Base-by-base conservation (phyloP, 176 grass and related monocot species). In the Oryza nivara region DNA sequence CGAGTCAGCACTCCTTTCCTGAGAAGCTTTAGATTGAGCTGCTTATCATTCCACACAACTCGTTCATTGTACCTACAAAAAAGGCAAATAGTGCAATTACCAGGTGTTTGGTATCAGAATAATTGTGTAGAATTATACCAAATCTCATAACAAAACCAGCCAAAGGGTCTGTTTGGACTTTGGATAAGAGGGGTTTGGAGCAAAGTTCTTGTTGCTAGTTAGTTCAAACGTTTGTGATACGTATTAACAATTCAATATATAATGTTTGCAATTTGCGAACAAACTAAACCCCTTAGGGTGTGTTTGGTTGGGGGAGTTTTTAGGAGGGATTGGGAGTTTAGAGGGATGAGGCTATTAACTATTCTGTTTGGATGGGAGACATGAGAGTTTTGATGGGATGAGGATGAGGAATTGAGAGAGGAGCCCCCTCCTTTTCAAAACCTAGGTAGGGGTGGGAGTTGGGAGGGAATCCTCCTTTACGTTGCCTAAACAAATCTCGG, bases 1-100 rank as follows among this genome's bases (percentile, higher is more conserved):
- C 96, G 96, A 61, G 92, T 88, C 28, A 98, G 67, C 38, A 98
- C 78, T 72, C 93, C 93, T 87, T 95, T 98, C 76, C 91, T 79
- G 7, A 93, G 70, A 88, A 98, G 93, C 47, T 95, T 98, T 20
- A 95, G 58, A 58, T 95, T 98, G 46, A 95, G 80, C n/a, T 93
- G 70, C 23, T 87, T 92, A 70, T 95, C 89, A 0, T 70, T 98
- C 96, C 93, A 95, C 76, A 95, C 93, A 19, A 95, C 93, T 16
- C 88, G 91, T 51, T 98, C 96, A 52, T 98, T 98, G 81, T 95
- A 98, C 92, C 95, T 98, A 49, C 32, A 28, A 67, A 43, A 75
- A 64, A 49, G 34, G 35, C 30, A 68, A 30, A 2, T 67, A 30
- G 47, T 58, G 23, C 40, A 43, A 49, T 11, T 60, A 34, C 11